Percentiles rank a stretch among this genome's conserved stretches.
Conservation (phyloP, 2,329 filamentous ascomycete species). For the Fusarium nematophilum region DNA sequence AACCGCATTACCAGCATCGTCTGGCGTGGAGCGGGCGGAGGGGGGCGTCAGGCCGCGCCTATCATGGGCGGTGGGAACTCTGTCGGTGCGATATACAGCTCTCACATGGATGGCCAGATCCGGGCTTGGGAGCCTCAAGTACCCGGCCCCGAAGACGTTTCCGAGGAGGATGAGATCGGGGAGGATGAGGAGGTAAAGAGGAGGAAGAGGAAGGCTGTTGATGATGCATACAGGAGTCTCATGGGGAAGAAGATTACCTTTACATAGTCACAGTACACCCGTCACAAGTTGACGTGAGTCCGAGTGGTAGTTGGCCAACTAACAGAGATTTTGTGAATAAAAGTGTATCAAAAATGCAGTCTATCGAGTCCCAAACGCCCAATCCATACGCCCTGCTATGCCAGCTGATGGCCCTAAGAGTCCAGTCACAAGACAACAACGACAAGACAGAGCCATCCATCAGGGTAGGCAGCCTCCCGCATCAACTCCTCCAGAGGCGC, state of each 20-base stretch:
- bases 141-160: slow-evolving; percentile 62
- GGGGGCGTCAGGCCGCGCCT: slow-evolving; percentile 65
- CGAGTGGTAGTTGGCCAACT: slow-evolving; percentile 2
- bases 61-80: slow-evolving; percentile 69
- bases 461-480: slow-evolving; percentile 84
- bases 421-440: slow-evolving; percentile 72
- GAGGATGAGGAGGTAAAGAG: slow-evolving; percentile 59
- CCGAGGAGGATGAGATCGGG: slow-evolving; percentile 56
- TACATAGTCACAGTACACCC: slow-evolving; percentile 41
- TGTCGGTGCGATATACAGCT: slow-evolving; percentile 76
- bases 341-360: slow-evolving; percentile 5
- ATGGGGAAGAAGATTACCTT: slow-evolving; percentile 79
- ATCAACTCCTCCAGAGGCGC: slow-evolving; percentile 87
- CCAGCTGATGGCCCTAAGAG: neutral
- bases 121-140: slow-evolving; percentile 78
- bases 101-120: slow-evolving; percentile 86
- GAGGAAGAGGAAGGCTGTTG: slow-evolving; percentile 80
- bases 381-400: slow-evolving; percentile 22
- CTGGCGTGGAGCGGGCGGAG: slow-evolving; percentile 75
- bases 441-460: slow-evolving; percentile 90
- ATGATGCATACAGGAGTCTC: slow-evolving; percentile 82
- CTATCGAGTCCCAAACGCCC: slow-evolving; percentile 30
- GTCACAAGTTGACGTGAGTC: neutral
- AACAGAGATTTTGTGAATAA: neutral
- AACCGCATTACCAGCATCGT: slow-evolving; percentile 79